Evolutionary conservation across 2,329 filamentous ascomycete species (phyloP), one percentile per base, ranked within the genome.

Genomic region (Saccharata proteae): DNA sequence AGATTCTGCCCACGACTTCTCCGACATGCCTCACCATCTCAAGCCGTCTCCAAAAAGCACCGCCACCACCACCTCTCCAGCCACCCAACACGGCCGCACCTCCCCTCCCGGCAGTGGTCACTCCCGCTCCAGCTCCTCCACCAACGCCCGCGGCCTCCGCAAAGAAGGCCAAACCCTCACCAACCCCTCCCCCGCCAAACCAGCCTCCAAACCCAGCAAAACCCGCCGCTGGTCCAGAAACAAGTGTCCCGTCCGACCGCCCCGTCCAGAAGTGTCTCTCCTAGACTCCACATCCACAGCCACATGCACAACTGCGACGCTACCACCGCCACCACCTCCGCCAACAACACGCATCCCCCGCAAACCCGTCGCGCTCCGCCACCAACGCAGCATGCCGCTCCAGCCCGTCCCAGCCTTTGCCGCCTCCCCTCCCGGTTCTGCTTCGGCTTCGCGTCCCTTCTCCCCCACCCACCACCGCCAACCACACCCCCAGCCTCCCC

Each of bases 1-100:
- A 20, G 32, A 34, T 23, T 34, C 32, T 13, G 32, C 32, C 8
- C 32, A 34, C 16, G 32, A 34, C 12, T 29, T 29, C 14, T 26
- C 29, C 15, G 24, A 22, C 14, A 25, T 34, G 3, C 26, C 26
- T 8, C 19, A 34, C 12, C 22, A 26, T 7, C 21, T 34, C 13
- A 22, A 30, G n/a, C 18, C 26, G 13, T 26, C 23, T 19, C 30
- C 23, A 12, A 25, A 25, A 17, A 30, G 10, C 17, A 26, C 19
- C 5, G 6, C 13, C 4, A 17, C 12, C 22, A 11, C 21, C 16
- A 17, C 14, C 21, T 11, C 26, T 26, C 7, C 24, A 13, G n/a
- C n/a, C n/a, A n/a, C n/a, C n/a, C n/a, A n/a, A n/a, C n/a, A n/a
- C n/a, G n/a, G n/a, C n/a, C n/a, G n/a, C n/a, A n/a, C n/a, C n/a